Evolutionary conservation across 2,329 filamentous ascomycete genomes (phyloP).

Genomic region (Talaromyces sp.): DNA sequence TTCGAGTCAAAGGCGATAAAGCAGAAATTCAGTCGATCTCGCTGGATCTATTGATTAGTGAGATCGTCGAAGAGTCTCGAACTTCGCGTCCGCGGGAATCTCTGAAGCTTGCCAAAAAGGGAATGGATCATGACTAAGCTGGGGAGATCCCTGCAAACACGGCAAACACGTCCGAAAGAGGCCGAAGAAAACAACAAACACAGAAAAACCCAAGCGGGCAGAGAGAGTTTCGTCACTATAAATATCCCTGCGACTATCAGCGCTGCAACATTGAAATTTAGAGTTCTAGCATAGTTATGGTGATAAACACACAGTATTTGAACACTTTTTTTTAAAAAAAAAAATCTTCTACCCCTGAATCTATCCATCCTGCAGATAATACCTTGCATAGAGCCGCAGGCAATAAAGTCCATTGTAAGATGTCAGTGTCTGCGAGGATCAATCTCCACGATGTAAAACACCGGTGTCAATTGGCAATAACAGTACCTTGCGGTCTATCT

Average conservation of each 20-base stretch:
- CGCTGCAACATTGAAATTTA: no score
- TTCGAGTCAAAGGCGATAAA: no score
- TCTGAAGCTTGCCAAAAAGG: neutral
- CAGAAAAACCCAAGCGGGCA: no score
- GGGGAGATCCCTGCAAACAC: neutral
- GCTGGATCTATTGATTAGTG: neutral
- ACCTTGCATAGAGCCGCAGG: conserved; percentile 2
- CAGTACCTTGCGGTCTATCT: conserved; percentile 9
- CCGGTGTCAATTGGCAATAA: conserved; percentile 23
- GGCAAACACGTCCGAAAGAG: conserved; percentile 14
- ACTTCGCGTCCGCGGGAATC: neutral
- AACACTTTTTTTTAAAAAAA: no score
- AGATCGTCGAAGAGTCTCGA: conserved; percentile 15
- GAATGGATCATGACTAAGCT: conserved; percentile 9
- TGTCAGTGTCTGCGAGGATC: conserved; percentile 1
- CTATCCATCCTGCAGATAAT: neutral
- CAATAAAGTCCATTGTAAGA: conserved; percentile 2
- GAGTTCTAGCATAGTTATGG: no score
- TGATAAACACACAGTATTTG: no score
- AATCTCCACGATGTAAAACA: conserved; percentile 18
- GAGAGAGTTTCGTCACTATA: neutral
- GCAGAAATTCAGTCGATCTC: no score
- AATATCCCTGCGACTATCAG: neutral
- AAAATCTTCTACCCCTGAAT: no score
- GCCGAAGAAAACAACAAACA: conserved; percentile 9